Conservation (phyloP, 106 monocot species). For the Ottelia alismoides region DNA sequence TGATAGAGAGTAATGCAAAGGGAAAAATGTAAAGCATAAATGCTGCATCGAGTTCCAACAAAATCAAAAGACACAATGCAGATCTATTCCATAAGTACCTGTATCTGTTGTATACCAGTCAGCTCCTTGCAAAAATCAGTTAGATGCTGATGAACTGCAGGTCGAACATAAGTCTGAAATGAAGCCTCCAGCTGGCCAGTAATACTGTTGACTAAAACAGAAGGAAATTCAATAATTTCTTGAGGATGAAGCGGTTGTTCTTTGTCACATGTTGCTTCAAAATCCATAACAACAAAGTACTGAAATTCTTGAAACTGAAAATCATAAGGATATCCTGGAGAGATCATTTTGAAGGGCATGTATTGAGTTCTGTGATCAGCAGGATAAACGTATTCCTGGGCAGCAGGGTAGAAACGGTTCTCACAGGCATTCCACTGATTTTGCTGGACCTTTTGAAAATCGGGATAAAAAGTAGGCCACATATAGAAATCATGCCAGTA, state of each 20-base stretch:
- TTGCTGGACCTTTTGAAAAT: slow-evolving; percentile 30
- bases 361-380: slow-evolving; percentile 44
- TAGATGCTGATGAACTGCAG: slow-evolving; percentile 60
- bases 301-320: slow-evolving; percentile 78
- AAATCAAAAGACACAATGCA: too few species aligned
- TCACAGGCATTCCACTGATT: slow-evolving; percentile 21
- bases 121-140: slow-evolving; percentile 98
- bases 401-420: slow-evolving; percentile 32
- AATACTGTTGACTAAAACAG: slow-evolving; percentile 80
- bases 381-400: slow-evolving; percentile 32
- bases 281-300: slow-evolving; percentile 95
- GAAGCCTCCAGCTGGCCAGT: slow-evolving; percentile 82
- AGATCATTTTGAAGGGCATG: slow-evolving; percentile 43
- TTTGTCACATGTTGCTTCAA: slow-evolving; percentile 96
- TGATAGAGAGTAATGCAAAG: too few species aligned
- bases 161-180: slow-evolving; percentile 89
- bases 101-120: slow-evolving; percentile 90
- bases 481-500: slow-evolving; percentile 31
- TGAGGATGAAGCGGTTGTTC: slow-evolving; percentile 64
- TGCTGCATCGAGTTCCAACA: too few species aligned
- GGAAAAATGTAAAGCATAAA: too few species aligned
- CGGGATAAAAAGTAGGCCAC: slow-evolving; percentile 32
- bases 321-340: slow-evolving; percentile 41
- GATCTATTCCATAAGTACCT: slow-evolving; percentile 34
- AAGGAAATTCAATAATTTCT: slow-evolving; percentile 96